Base-by-base conservation (phyloP, 2,329 filamentous ascomycete species). In the Trichoderma koningiopsis region DNA sequence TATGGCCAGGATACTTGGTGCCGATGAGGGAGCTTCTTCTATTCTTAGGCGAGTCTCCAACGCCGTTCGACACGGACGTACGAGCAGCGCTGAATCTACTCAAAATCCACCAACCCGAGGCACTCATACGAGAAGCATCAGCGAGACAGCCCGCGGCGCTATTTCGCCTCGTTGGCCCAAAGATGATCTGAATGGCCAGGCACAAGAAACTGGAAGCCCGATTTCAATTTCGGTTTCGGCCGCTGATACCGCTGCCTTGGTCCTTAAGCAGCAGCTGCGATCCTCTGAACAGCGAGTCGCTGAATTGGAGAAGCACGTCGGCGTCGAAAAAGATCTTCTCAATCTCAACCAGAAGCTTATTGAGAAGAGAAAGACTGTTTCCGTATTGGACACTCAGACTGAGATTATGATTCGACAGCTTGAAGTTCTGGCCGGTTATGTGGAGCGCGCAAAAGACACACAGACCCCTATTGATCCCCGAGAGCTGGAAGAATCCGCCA, bases 281-380 rank as follows among this genome's bases (percentile, higher is more conserved):
- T 92, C 89, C 72, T 93, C 92, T 10, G 93, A 97, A 74, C 91
- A 95, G 77, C 88, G 91, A 70, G 93, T 97, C 65, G 89, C 92
- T 1, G 94, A 97, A 80, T 87, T 99, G 64, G 92, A 95, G 79
- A 86, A 89, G n/a, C 91, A 93, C 72, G 92, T 93, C 75, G 85
- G 81, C 60, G 86, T 85, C 3, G 88, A 89, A 72, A 88, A 88
- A 73, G 87, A 89, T 69, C 79, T 90, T 29, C 91, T 91, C 80
- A 91, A 90, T 74, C 89, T 96, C 35, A 96, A 96, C 79, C 94
- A 91, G 74, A 95, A 94, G 77, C 83, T 98, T 29, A 86, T 92
- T 43, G 94, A 98, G 80, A 98, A 98, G 83, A 88, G 96, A 70
- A 97, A 96, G 75, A 98, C 96, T 0, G 96, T 99, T 78, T 95